These are phyloP conservation scores for Westerdykella sp. DNA, from an alignment of 2,329 filamentous ascomycete species.

Conservation along the genomic window DNA sequence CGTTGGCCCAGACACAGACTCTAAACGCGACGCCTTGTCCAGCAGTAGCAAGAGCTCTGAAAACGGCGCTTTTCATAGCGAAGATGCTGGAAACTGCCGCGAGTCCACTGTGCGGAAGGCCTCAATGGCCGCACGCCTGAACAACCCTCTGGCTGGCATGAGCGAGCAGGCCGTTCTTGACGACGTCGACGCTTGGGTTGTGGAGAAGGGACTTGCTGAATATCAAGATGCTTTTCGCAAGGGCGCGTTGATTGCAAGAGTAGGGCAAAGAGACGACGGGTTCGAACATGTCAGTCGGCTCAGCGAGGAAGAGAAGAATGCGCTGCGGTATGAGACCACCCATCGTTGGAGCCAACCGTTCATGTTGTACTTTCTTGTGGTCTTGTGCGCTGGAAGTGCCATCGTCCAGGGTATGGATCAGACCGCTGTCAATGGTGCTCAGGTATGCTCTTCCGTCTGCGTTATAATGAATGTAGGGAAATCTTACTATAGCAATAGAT, in stretches of 20 bases:
- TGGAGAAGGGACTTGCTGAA: conserved; percentile 44
- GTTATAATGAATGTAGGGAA: neutral
- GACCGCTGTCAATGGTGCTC: conserved; percentile 30
- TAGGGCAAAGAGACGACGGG: conserved; percentile 42
- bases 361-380: conserved; percentile 59
- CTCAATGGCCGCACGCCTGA: conserved; percentile 34
- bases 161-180: conserved; percentile 47
- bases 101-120: conserved; percentile 10
- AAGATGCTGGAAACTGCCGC: conserved; percentile 11
- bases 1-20: too few species aligned
- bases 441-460: conserved; percentile 8
- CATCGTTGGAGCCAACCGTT: conserved; percentile 64
- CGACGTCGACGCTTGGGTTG: conserved; percentile 51
- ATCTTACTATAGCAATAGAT: conserved; percentile 7
- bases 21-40: too few species aligned
- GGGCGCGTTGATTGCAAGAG: conserved; percentile 45
- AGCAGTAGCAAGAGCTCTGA: conserved; percentile 20
- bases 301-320: conserved; percentile 52
- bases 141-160: conserved; percentile 52
- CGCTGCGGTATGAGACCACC: conserved; percentile 55
- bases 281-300: conserved; percentile 45
- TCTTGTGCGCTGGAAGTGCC: conserved; percentile 61
- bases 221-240: conserved; percentile 47
- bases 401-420: conserved; percentile 56
- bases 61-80: conserved; percentile 14